A percentile compares a stretch with the other conserved stretches of the same genome.
Evolutionary conservation across 495 filamentous ascomycete species (phyloP).

Genomic region (Penicillium angulare): DNA sequence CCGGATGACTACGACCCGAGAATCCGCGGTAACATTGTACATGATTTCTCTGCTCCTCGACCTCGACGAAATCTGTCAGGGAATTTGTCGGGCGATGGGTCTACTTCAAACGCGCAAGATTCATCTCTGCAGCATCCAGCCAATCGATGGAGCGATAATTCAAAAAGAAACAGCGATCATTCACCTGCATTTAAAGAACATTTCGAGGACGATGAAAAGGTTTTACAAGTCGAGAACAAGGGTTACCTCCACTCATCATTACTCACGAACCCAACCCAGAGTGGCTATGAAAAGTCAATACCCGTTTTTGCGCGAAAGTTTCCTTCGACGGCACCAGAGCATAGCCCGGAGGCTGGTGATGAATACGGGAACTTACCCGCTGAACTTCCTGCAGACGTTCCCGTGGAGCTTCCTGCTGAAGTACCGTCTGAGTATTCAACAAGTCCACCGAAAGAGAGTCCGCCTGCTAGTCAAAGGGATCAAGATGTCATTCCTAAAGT

Average conservation of each 20-base stretch:
- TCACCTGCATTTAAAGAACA: slow-evolving; percentile 67
- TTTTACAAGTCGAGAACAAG: slow-evolving; percentile 49
- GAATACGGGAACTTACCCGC: neutral
- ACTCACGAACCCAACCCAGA: slow-evolving; percentile 35
- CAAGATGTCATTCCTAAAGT: slow-evolving; percentile 39
- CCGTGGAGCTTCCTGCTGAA: neutral
- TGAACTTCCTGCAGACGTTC: slow-evolving; percentile 9
- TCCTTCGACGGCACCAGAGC: slow-evolving; percentile 40
- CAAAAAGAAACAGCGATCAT: slow-evolving; percentile 44
- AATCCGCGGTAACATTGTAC: slow-evolving; percentile 79
- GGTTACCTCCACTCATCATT: slow-evolving; percentile 47
- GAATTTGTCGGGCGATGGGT: slow-evolving; percentile 22
- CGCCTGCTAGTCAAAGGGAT: slow-evolving; percentile 23
- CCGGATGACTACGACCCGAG: slow-evolving; percentile 78
- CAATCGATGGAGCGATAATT: slow-evolving; percentile 28
- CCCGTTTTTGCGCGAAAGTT: slow-evolving; percentile 53
- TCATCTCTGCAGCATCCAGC: slow-evolving; percentile 7
- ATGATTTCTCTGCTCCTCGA: slow-evolving; percentile 87
- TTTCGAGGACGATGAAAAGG: slow-evolving; percentile 60
- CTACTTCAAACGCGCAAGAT: slow-evolving; percentile 10
- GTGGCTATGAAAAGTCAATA: slow-evolving; percentile 37
- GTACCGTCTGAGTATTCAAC: neutral
- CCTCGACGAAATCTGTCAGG: slow-evolving; percentile 54
- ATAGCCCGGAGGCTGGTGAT: slow-evolving; percentile 14
- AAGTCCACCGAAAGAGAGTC: neutral